phyloP scores from a whole-genome alignment of 2,329 filamentous ascomycete species.

The Sclerotiophoma versabilis region DNA sequence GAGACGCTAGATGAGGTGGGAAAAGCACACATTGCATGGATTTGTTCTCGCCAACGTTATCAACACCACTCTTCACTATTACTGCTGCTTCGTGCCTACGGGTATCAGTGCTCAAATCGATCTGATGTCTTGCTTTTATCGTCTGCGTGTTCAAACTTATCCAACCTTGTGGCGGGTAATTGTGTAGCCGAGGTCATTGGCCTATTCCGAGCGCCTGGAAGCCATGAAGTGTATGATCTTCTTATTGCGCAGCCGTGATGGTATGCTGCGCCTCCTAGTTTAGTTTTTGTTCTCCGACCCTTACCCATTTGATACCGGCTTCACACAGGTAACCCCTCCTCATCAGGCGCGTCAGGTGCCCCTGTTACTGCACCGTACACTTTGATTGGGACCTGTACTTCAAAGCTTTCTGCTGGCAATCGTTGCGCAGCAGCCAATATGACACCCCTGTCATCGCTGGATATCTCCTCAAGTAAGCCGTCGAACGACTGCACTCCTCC shows the following conservation, averaged over 20 bases:
- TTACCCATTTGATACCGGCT: too few relatives aligned
- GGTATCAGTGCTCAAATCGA: too few relatives aligned
- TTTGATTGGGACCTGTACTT: slow-evolving; percentile 82
- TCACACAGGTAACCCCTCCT: slow-evolving; percentile 45
- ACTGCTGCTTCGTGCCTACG: too few relatives aligned
- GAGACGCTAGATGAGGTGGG: too few relatives aligned
- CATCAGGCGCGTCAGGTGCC: slow-evolving; percentile 38
- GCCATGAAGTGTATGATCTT: too few relatives aligned
- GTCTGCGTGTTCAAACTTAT: not conserved
- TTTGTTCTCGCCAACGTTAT: too few relatives aligned
- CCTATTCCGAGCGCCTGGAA: not conserved
- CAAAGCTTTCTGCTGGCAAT: slow-evolving; percentile 85
- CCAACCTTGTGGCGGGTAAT: not conserved
- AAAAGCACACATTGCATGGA: too few relatives aligned
- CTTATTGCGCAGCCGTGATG: too few relatives aligned
- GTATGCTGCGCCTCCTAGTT: not conserved
- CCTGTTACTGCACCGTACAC: slow-evolving; percentile 71
- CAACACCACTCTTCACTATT: too few relatives aligned
- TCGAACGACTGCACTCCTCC: slow-evolving; percentile 39
- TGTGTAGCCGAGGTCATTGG: not conserved
- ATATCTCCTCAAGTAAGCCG: slow-evolving; percentile 77
- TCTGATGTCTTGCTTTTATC: not conserved
- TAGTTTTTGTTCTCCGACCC: too few relatives aligned
- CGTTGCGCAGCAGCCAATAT: slow-evolving; percentile 80
- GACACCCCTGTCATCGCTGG: slow-evolving; percentile 78